Conservation (phyloP, 2,329 filamentous ascomycete genomes). For the Claviceps citrina region DNA sequence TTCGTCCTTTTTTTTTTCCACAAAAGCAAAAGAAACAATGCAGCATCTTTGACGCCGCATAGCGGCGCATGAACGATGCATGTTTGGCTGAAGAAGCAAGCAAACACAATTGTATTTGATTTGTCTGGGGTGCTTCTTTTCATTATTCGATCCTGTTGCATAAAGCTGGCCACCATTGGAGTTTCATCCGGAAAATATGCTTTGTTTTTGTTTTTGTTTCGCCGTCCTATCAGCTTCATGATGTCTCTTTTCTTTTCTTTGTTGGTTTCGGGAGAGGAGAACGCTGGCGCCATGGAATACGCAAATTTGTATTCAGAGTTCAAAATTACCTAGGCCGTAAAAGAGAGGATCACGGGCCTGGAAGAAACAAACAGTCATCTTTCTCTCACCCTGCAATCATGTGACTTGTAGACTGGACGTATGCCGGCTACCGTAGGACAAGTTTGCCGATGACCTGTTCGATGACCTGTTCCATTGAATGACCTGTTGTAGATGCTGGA, state of each 20-base stretch:
- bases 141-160: not conserved
- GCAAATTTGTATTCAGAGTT: not conserved
- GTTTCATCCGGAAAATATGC: not conserved
- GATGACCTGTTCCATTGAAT: no score
- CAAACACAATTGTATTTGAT: not conserved
- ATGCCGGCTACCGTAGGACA: no score
- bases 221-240: not conserved
- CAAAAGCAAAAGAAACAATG: not conserved
- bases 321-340: no score
- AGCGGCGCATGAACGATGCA: not conserved
- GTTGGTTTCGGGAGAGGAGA: not conserved
- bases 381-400: no score
- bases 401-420: no score
- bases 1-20: not conserved
- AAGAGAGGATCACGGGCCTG: no score
- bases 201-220: not conserved
- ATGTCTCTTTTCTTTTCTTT: not conserved
- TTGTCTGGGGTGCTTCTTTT: not conserved
- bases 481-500: no score
- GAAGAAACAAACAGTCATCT: no score
- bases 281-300: not conserved
- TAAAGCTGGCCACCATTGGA: not conserved
- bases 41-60: not conserved
- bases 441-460: no score
- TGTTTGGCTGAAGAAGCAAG: not conserved